phyloP scores from a whole-genome alignment of 108 stramenopile species.

The Cyclotella choctawhatcheeana region DNA sequence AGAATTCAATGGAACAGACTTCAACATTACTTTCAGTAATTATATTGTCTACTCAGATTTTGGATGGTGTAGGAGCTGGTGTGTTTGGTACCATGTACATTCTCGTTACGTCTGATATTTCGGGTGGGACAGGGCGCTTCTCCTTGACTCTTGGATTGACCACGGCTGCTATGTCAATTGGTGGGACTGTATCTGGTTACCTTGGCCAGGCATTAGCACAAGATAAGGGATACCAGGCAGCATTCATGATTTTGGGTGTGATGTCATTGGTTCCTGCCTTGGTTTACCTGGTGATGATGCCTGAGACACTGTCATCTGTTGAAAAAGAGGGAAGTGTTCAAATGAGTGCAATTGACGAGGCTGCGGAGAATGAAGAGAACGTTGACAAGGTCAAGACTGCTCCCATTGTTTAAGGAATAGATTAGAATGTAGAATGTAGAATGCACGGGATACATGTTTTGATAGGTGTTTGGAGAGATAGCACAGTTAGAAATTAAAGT shows the following conservation, averaged over 20 bases:
- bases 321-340: constrained; percentile 20
- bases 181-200: constrained; percentile 90
- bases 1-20: constrained; percentile 41
- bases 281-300: constrained; percentile 79
- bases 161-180: constrained; percentile 89
- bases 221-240: constrained; percentile 74
- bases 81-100: constrained; percentile 92
- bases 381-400: not conserved
- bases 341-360: constrained; percentile 23
- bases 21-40: constrained; percentile 55
- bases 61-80: constrained; percentile 91
- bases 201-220: constrained; percentile 84
- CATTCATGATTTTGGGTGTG: constrained; percentile 81
- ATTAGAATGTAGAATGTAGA: not conserved
- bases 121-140: constrained; percentile 86
- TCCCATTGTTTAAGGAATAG: not conserved
- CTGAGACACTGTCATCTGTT: constrained; percentile 62
- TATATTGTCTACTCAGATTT: constrained; percentile 85
- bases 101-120: constrained; percentile 87
- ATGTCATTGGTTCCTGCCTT: constrained; percentile 77
- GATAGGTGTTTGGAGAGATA: not conserved
- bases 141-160: constrained; percentile 81
- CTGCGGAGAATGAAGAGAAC: constrained; percentile 27
- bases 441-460: not conserved
- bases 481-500: not conserved